Conservation (phyloP, 257 asterid species). For the Solanum etuberosum region DNA sequence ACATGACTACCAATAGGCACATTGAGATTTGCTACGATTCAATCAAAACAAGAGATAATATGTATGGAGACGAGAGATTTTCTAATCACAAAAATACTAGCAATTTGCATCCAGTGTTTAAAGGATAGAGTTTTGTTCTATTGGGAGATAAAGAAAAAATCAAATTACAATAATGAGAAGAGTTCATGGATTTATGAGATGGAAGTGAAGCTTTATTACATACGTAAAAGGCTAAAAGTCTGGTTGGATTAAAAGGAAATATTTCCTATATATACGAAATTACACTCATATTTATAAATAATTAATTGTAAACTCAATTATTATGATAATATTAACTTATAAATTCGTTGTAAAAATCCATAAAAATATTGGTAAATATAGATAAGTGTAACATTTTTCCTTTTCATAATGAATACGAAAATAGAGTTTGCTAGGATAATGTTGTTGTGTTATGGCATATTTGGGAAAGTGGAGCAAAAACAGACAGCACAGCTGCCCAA, state of each 20-base stretch:
- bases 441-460: not conserved
- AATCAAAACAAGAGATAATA: not conserved
- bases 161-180: slow-evolving; percentile 23
- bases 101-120: not conserved
- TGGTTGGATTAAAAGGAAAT: not conserved
- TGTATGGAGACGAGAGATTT: not conserved
- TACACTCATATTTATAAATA: not conserved
- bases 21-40: not conserved
- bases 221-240: slow-evolving; percentile 32
- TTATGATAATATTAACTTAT: too few species aligned
- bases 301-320: too few species aligned
- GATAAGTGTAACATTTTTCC: not conserved
- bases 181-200: slow-evolving; percentile 24
- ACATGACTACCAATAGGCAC: not conserved
- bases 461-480: not conserved
- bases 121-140: not conserved
- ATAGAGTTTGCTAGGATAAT: not conserved
- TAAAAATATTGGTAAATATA: too few species aligned
- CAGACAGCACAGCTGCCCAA: not conserved
- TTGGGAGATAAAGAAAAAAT: slow-evolving; percentile 25
- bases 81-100: not conserved
- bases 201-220: slow-evolving; percentile 32
- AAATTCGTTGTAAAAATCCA: too few species aligned
- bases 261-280: not conserved
- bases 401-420: not conserved